phyloP scores from a whole-genome alignment of 768 basidiomycete species.

The Pleurotus giganteus region DNA sequence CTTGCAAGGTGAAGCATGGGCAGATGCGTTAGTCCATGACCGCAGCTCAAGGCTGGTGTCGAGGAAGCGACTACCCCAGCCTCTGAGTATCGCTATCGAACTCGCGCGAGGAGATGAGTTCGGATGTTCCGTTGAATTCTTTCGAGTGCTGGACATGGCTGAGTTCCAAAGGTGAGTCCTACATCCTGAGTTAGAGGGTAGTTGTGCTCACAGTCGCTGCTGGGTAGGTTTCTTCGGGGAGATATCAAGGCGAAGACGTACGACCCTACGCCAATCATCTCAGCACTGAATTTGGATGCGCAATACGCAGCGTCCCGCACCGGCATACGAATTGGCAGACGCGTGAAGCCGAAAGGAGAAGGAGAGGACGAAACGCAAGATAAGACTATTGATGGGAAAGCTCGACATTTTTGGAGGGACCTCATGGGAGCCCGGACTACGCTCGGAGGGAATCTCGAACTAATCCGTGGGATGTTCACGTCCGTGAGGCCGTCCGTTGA shows the following conservation, averaged over 20 bases:
- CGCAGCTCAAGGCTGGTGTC: conserved; percentile 44
- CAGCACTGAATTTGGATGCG: conserved; percentile 57
- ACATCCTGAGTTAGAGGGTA: not conserved
- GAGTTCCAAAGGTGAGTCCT: conserved; percentile 31
- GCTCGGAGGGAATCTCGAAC: not conserved
- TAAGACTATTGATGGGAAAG: not conserved
- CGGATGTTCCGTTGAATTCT: conserved; percentile 25
- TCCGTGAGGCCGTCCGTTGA: conserved; percentile 49
- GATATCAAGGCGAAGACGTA: conserved; percentile 42
- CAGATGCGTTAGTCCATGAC: conserved; percentile 51
- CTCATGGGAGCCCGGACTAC: not conserved
- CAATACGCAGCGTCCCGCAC: conserved; percentile 42
- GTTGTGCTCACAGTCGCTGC: not conserved
- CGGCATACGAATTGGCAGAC: conserved; percentile 49
- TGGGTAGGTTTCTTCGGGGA: conserved; percentile 40
- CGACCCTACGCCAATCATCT: conserved; percentile 48
- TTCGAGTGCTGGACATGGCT: conserved; percentile 35
- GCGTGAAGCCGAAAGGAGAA: not conserved
- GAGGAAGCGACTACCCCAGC: conserved; percentile 41
- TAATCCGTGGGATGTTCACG: conserved; percentile 9
- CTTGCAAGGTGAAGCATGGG: conserved; percentile 30
- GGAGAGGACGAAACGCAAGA: not conserved
- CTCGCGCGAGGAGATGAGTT: not conserved
- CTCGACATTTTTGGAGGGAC: not conserved
- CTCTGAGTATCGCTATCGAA: conserved; percentile 28